Evolutionary conservation across 169 alveolate genomes (phyloP).

Genomic region (Babesia sp.): DNA sequence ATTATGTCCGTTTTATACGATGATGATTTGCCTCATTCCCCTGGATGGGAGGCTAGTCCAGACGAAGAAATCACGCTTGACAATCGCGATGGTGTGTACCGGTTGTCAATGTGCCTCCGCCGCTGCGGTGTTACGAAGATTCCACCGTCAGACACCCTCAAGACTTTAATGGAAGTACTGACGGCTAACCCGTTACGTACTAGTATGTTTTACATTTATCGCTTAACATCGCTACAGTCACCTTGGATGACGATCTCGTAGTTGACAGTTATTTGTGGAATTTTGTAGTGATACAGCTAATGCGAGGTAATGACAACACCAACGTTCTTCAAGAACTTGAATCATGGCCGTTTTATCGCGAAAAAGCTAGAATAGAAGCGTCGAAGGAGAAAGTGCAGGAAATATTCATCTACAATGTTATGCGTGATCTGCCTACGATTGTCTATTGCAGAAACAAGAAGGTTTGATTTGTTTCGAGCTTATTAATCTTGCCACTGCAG

Average conservation of each 20-base stretch:
- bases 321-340: not conserved
- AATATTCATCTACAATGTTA: constrained; percentile 54
- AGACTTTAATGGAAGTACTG: not conserved
- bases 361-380: constrained; percentile 1
- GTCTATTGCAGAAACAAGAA: constrained; percentile 42
- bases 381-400: constrained; percentile 21
- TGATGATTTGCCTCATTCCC: not conserved
- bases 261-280: constrained; percentile 26
- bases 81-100: constrained; percentile 27
- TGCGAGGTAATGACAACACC: not conserved
- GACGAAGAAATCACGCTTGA: not conserved
- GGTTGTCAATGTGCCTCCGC: constrained; percentile 6
- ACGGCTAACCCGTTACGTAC: not conserved
- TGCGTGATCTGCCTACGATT: constrained; percentile 58
- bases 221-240: not conserved
- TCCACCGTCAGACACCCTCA: not conserved
- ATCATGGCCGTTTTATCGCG: not conserved
- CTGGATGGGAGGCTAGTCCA: not conserved
- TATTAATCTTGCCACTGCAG: constrained; percentile 37
- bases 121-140: constrained; percentile 21
- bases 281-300: not conserved
- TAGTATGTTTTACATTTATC: not conserved
- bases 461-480: constrained; percentile 21
- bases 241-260: constrained; percentile 2
- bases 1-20: constrained; percentile 4